phyloP scores from a whole-genome alignment of 441 rosid genomes.

The Pelargonium citronellum region DNA sequence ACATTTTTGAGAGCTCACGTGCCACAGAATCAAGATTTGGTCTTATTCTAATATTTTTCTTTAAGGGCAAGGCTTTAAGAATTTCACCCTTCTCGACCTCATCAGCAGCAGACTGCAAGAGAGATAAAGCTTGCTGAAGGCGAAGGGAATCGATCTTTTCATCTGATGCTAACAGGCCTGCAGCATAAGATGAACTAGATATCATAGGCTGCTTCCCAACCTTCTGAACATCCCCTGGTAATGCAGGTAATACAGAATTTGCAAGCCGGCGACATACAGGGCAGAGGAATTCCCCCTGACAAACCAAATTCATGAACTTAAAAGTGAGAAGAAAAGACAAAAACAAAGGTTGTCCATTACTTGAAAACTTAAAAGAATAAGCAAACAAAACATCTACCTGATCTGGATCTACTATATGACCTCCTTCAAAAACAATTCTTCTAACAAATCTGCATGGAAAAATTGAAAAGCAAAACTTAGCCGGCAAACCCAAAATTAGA shows the following conservation, averaged over 20 bases:
- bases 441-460: slow-evolving; percentile 45
- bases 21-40: slow-evolving; percentile 50
- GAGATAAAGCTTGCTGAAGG: slow-evolving; percentile 57
- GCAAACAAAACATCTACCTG: slow-evolving; percentile 42
- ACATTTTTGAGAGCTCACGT: slow-evolving; percentile 49
- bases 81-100: slow-evolving; percentile 45
- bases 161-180: slow-evolving; percentile 26
- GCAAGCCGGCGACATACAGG: slow-evolving; percentile 93
- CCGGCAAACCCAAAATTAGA: background rate
- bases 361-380: slow-evolving; percentile 8
- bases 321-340: slow-evolving; percentile 14
- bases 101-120: slow-evolving; percentile 56
- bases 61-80: slow-evolving; percentile 40
- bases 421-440: slow-evolving; percentile 83
- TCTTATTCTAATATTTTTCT: slow-evolving; percentile 36
- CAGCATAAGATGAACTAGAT: slow-evolving; percentile 26
- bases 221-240: slow-evolving; percentile 45
- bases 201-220: slow-evolving; percentile 45
- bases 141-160: slow-evolving; percentile 33
- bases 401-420: slow-evolving; percentile 71
- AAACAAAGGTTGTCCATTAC: slow-evolving; percentile 11
- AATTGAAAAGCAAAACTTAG: slow-evolving; percentile 2
- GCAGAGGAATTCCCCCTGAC: slow-evolving; percentile 94
- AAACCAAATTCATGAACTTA: slow-evolving; percentile 24
- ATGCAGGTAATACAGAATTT: slow-evolving; percentile 74